Conservation (phyloP, 1,139 yeast genomes). For the Kodamaea anthophila region DNA sequence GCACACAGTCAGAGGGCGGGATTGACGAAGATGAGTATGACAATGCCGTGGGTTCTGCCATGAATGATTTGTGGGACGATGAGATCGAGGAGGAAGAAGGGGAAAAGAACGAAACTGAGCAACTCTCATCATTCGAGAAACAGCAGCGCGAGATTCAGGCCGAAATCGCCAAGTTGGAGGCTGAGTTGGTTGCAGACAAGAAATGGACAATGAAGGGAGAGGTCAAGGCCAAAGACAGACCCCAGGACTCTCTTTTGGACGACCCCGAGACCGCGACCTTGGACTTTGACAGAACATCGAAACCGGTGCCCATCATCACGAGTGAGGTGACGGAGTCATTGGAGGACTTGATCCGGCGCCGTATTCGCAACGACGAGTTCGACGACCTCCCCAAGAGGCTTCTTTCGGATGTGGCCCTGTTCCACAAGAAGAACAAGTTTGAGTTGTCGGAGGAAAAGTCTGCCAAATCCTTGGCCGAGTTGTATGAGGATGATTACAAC, state of each 20-base stretch:
- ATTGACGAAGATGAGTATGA: constrained; percentile 46
- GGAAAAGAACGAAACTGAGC: constrained; percentile 15
- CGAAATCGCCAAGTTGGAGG: constrained; percentile 75
- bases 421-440: constrained; percentile 42
- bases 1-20: constrained; percentile 28
- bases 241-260: constrained; percentile 65
- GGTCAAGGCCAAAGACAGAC: constrained; percentile 74
- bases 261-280: constrained; percentile 33
- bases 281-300: constrained; percentile 42
- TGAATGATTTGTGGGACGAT: constrained; percentile 57
- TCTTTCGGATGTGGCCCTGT: constrained; percentile 56
- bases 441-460: constrained; percentile 86
- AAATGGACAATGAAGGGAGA: constrained; percentile 96
- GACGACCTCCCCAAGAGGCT: constrained; percentile 79
- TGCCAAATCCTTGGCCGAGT: constrained; percentile 80
- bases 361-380: constrained; percentile 70
- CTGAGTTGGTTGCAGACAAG: constrained; percentile 84
- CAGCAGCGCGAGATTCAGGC: constrained; percentile 72
- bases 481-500: constrained; percentile 81
- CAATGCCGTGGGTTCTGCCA: constrained; percentile 50
- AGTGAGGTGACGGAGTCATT: constrained; percentile 78
- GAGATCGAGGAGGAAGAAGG: constrained; percentile 37
- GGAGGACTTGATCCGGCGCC: constrained; percentile 81
- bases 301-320: constrained; percentile 83
- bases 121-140: constrained; percentile 73